These are phyloP conservation scores for Fusarium sp. DNA, from an alignment of 2,329 filamentous ascomycete species.

Conservation along the genomic window DNA sequence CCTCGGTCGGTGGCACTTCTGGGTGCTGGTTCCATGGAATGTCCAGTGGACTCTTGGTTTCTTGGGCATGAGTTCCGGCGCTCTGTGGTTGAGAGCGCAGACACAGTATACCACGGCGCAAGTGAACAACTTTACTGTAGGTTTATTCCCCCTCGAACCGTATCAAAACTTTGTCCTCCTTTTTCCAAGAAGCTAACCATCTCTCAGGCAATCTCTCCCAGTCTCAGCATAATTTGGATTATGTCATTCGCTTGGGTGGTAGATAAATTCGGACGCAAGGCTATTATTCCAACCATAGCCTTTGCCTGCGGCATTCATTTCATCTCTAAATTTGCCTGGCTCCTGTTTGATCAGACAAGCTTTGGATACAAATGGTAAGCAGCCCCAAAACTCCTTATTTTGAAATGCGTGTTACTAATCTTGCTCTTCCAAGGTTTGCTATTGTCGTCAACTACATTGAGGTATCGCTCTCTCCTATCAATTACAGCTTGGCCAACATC, in stretches of 20 bases:
- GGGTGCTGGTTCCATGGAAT: slow-evolving; percentile 7
- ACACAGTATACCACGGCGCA: neutral
- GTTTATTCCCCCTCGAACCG: neutral
- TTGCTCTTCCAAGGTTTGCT: neutral
- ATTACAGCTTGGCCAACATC: slow-evolving; percentile 6
- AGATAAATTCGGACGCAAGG: neutral
- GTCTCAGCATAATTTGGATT: slow-evolving; percentile 1
- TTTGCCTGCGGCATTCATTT: slow-evolving; percentile 1
- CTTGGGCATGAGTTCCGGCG: neutral
- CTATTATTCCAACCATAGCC: neutral
- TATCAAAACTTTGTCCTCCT: neutral
- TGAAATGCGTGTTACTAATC: neutral
- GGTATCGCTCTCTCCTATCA: slow-evolving; percentile 4
- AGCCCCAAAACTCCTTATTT: neutral
- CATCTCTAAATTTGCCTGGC: slow-evolving; percentile 7
- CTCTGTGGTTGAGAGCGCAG: slow-evolving; percentile 5
- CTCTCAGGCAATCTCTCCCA: neutral
- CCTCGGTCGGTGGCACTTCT: slow-evolving; percentile 6
- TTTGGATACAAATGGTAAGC: slow-evolving; percentile 4
- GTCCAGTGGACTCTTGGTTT: slow-evolving; percentile 1
- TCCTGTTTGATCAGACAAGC: neutral
- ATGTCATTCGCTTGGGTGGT: neutral
- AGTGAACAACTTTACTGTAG: slow-evolving; percentile 7
- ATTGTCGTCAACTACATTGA: neutral
- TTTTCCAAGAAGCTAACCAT: neutral